Conservation (phyloP, 2,329 filamentous ascomycete species). For the Fusarium sp. region DNA sequence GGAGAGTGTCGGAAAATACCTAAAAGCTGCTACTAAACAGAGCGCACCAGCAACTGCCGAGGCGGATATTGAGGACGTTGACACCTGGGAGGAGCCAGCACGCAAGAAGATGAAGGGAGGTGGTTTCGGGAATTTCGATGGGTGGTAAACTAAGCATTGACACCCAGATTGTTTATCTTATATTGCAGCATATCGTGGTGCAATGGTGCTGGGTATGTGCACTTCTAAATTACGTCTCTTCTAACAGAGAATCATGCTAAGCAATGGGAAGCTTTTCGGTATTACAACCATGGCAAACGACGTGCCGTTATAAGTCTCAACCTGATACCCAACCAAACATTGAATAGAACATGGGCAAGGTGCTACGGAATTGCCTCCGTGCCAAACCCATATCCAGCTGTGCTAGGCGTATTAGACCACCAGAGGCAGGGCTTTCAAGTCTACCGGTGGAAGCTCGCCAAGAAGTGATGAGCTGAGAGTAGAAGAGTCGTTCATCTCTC, state of each 20-base stretch:
- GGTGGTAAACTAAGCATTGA: constrained; percentile 70
- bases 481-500: constrained; percentile 44
- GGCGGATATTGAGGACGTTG: constrained; percentile 72
- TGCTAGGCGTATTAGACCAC: constrained; percentile 44
- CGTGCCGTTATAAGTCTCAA: constrained; percentile 16
- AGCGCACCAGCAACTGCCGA: constrained; percentile 63
- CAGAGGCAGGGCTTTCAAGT: constrained; percentile 43
- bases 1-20: constrained; percentile 80
- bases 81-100: constrained; percentile 76
- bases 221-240: constrained; percentile 24
- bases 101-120: constrained; percentile 83
- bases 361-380: not conserved
- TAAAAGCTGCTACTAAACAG: constrained; percentile 68
- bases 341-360: constrained; percentile 5
- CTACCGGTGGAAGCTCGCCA: constrained; percentile 48
- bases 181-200: constrained; percentile 11
- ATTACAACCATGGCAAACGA: constrained; percentile 21
- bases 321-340: constrained; percentile 11
- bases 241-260: constrained; percentile 37
- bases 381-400: not conserved
- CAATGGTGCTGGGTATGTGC: constrained; percentile 35
- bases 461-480: constrained; percentile 15
- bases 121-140: constrained; percentile 96
- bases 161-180: constrained; percentile 2
- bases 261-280: constrained; percentile 11